Evolutionary conservation across 441 rosid genomes (phyloP), one percentile per base, ranked within the genome.

Genomic region (Euphorbia corollata): DNA sequence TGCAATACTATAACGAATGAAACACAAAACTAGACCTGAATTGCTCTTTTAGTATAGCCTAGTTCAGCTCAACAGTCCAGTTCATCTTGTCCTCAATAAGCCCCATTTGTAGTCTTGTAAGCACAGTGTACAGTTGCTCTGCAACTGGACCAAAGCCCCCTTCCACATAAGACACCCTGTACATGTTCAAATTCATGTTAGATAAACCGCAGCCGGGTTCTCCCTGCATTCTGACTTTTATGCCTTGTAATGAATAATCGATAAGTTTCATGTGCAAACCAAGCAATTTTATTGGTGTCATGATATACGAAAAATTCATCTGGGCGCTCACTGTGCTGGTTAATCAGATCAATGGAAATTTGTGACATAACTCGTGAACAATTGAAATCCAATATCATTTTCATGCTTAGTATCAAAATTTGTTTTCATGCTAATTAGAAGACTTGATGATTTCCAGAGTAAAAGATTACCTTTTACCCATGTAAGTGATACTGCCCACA

Each of bases 31-130:
- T 2, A 2, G 27, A 18, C 32, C 30, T 16, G 50, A 59, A 10
- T 16, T 34, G 34, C 23, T 36, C 23, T 18, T 0, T 11, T 24
- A 24, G 55, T 11, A 19, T 15, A 5, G 62, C 16, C 74, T 78
- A 90, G 58, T 79, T 83, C 64, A 93, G 77, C 83, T 84, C 85
- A 6, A 86, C 51, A 56, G 93, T 91, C 99, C 99, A 93, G n/a
- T 80, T 81, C 99, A 89, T 85, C 73, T 74, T 80, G 85, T 93
- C 96, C 24, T 86, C 92, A 23, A 30, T 77, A 34, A 87, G 88
- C 69, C 97, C 97, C 99, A 93, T 91, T 81, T 91, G 99, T 48
- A 91, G 87, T 67, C 82, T 83, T 41, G 99, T 89, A 61, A 93
- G 90, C 63, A 75, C 83, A 0, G 87, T 81, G 70, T 87, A 89